Conservation (phyloP, 2,329 filamentous ascomycete species). For the Phialophora chinensis region DNA sequence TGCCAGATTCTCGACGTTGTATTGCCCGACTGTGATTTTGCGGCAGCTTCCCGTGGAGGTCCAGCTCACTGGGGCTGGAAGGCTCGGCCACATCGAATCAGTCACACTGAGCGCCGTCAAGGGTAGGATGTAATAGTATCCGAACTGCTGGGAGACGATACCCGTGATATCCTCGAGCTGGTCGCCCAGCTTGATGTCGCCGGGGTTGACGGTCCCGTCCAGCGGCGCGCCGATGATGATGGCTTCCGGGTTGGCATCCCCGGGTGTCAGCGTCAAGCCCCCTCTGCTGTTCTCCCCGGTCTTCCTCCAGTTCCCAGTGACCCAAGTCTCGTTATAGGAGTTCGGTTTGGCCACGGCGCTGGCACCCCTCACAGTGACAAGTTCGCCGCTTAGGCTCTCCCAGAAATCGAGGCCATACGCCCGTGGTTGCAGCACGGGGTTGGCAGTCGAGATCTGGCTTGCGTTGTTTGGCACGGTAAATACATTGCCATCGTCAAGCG, state of each 20-base stretch:
- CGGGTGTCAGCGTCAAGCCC: slow-evolving; percentile 67
- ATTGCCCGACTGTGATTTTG: slow-evolving; percentile 68
- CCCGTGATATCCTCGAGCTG: slow-evolving; percentile 69
- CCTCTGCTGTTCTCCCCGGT: slow-evolving; percentile 68
- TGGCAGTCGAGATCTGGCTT: slow-evolving; percentile 62
- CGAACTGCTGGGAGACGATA: slow-evolving; percentile 69
- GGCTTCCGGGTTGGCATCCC: slow-evolving; percentile 72
- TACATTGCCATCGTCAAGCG: slow-evolving; percentile 68
- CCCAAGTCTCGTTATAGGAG: slow-evolving; percentile 71
- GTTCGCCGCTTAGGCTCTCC: slow-evolving; percentile 71
- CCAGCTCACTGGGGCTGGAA: slow-evolving; percentile 56
- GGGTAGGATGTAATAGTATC: slow-evolving; percentile 73
- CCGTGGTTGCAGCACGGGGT: slow-evolving; percentile 66
- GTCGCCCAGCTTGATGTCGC: slow-evolving; percentile 68
- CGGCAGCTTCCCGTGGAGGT: slow-evolving; percentile 62
- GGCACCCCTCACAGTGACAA: slow-evolving; percentile 67
- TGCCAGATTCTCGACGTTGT: slow-evolving; percentile 73
- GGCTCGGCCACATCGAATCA: slow-evolving; percentile 51
- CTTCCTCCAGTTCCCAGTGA: slow-evolving; percentile 68
- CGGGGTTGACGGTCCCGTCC: slow-evolving; percentile 67
- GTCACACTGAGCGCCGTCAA: slow-evolving; percentile 61
- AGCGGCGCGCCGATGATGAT: slow-evolving; percentile 70
- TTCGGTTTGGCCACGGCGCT: slow-evolving; percentile 67
- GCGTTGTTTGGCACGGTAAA: slow-evolving; percentile 69
- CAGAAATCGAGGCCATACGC: slow-evolving; percentile 74